These are phyloP conservation scores for Ceratobasidium sp. DNA, from an alignment of 1,284 basidiomycete genomes.

Conservation along the genomic window DNA sequence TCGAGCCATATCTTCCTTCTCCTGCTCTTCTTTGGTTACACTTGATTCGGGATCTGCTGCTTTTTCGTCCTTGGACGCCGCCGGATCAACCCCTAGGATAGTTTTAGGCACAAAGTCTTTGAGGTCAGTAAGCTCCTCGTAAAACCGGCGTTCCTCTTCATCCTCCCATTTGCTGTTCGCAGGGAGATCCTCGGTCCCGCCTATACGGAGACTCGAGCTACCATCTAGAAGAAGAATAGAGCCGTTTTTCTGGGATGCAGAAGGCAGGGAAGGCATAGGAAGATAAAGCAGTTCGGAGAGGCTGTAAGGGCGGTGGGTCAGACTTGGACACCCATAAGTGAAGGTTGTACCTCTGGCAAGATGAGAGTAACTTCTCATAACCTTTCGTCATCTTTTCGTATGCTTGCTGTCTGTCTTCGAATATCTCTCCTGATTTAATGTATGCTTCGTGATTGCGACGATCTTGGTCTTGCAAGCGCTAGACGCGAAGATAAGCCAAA, in stretches of 20 bases:
- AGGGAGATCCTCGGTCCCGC: slow-evolving; percentile 59
- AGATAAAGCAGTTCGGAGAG: slow-evolving; percentile 91
- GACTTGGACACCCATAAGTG: background rate
- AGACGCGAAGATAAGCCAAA: slow-evolving; percentile 46
- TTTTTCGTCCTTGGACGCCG: slow-evolving; percentile 53
- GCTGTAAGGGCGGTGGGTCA: slow-evolving; percentile 60
- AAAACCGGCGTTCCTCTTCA: slow-evolving; percentile 95
- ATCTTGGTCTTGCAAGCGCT: slow-evolving; percentile 97
- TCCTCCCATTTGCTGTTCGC: slow-evolving; percentile 96
- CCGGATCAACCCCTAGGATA: slow-evolving; percentile 85
- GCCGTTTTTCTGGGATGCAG: slow-evolving; percentile 78
- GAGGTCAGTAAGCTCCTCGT: slow-evolving; percentile 93
- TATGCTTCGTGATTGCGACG: slow-evolving; percentile 97
- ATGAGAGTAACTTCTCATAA: slow-evolving; percentile 91
- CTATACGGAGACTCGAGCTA: slow-evolving; percentile 64
- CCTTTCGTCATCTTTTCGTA: slow-evolving; percentile 98
- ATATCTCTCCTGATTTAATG: slow-evolving; percentile 98
- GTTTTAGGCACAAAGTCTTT: slow-evolving; percentile 91
- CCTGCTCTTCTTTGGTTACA: slow-evolving; percentile 56
- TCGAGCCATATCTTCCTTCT: slow-evolving; percentile 68
- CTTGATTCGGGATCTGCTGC: slow-evolving; percentile 50
- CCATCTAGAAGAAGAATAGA: slow-evolving; percentile 74
- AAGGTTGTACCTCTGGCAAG: slow-evolving; percentile 80
- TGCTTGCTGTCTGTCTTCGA: slow-evolving; percentile 97
- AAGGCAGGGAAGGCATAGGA: slow-evolving; percentile 85